Evolutionary conservation across 2,329 filamentous ascomycete genomes (phyloP), one percentile per base, ranked within the genome.

Genomic region (Cylindrodendrum hubeiense): DNA sequence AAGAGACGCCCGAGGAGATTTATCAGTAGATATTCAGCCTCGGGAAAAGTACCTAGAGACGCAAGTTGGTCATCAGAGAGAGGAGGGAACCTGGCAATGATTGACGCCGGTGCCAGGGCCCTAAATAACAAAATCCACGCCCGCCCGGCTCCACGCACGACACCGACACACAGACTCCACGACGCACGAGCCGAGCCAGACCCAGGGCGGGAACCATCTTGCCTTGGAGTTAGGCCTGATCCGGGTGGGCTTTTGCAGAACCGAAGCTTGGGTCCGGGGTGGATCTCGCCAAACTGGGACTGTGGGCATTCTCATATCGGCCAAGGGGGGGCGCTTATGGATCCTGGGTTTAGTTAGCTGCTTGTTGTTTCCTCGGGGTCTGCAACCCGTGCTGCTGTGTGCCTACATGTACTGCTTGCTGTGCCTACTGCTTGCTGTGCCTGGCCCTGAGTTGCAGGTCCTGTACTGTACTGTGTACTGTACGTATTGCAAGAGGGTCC

Each of bases 141-240:
- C 26, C 24, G 46, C n/a, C 46, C 17, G 58, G 54, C 44, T 46
- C 60, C 50, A 55, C 50, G 55, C 55, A 52, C 46, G 47, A 60
- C 56, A 59, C 46, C 56, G 46, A 51, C 55, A 50, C 44, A 30
- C 46, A 58, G 22, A 50, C 44, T 15, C 41, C 5, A 6, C 15
- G 24, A 28, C 15, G 54, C 60, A 58, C 60, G 60, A 63, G 60
- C 60, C 60, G 49, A 52, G 59, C 51, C 43, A 34, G 53, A 21
- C 46, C 60, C 41, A 50, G n/a, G 49, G 50, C 60, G 60, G 60
- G 60, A 63, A 53, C 54, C 60, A 57, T 63, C 37, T 44, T 34
- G 41, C n/a, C 8, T 43, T 4, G 41, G 37, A 39, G 28, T 51
- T 56, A 19, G 30, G 43, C 43, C 22, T 24, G 28, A 49, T 21